Evolutionary conservation across 2,329 filamentous ascomycete species (phyloP), one percentile per base, ranked within the genome.

Genomic region (Verticillium isaacii): DNA sequence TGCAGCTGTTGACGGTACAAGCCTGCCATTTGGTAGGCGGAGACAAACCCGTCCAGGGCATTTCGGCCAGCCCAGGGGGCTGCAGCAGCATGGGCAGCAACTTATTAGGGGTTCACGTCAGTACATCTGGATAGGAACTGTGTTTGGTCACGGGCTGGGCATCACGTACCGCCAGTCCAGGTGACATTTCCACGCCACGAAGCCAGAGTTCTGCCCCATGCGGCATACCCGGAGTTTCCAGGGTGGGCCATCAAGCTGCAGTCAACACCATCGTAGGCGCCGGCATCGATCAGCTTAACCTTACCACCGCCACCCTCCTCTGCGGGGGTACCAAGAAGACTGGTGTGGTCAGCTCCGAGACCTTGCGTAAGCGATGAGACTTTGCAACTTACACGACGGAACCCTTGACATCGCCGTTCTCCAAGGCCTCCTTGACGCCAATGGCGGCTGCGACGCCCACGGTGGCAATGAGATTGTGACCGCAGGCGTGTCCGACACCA

Each of bases 221-320:
- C 62, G 14, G 57, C 57, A 2, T 64, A 64, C 19, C 56, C 58
- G 1, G 37, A 57, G 54, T 64, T 64, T 29, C 61, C 34, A 0
- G 56, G 57, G 9, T 57, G 56, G 6, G 57, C 61, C 56, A 63
- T 61, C 36, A 63, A 59, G 17, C 55, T 60, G 34, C 56, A 63
- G 52, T 63, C 61, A 0, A 73, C 68, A 17, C 77, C 74, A 4
- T 69, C 65, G 62, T 80, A 82, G 1, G 79, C 80, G 12, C 79
- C 79, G 12, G 75, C 75, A 15, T 78, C 58, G 19, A 82, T 69
- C 0, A 80, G 71, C 19, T 73, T 78, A 59, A 82, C 77, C 67
- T 84, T 85, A 32, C 80, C 81, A 14, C 81, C 82, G 8, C 60
- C 55, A 2, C 62, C 60, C 39, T 65, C 64, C 7, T 65, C 64